Evolutionary conservation across 2,329 filamentous ascomycete genomes (phyloP).

Genomic region (Ophiostoma quercus): DNA sequence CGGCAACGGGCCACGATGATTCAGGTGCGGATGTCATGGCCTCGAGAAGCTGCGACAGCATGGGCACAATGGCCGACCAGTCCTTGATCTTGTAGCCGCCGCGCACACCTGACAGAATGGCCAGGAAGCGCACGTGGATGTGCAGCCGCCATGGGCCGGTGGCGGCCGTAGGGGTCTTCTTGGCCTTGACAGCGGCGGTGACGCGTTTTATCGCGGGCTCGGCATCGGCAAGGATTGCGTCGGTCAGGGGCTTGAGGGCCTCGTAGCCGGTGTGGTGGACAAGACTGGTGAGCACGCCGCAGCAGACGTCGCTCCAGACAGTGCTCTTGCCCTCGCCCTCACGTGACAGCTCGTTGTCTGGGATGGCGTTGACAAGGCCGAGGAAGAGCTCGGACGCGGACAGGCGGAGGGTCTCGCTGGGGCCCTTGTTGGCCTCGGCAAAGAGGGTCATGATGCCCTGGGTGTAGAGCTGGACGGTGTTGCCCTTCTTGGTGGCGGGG

Average conservation of each 20-base stretch:
- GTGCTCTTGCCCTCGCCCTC: slow-evolving; percentile 30
- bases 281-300: slow-evolving; percentile 71
- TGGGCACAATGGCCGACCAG: slow-evolving; percentile 63
- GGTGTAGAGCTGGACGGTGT: slow-evolving; percentile 60
- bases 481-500: slow-evolving; percentile 29
- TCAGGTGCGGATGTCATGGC: slow-evolving; percentile 32
- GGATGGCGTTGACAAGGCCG: slow-evolving; percentile 48
- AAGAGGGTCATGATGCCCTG: slow-evolving; percentile 91
- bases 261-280: slow-evolving; percentile 75
- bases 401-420: slow-evolving; percentile 56
- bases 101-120: slow-evolving; percentile 69
- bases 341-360: slow-evolving; percentile 42
- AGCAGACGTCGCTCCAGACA: slow-evolving; percentile 60
- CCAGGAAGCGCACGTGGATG: slow-evolving; percentile 56
- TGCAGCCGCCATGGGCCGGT: slow-evolving; percentile 40
- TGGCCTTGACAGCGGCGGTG: slow-evolving; percentile 38
- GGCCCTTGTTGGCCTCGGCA: slow-evolving; percentile 69
- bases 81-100: slow-evolving; percentile 75
- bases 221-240: slow-evolving; percentile 52
- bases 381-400: slow-evolving; percentile 51
- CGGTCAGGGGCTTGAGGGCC: slow-evolving; percentile 64
- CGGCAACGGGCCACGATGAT: not conserved
- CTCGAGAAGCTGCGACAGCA: slow-evolving; percentile 50
- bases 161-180: slow-evolving; percentile 28
- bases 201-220: slow-evolving; percentile 30